phyloP scores from a whole-genome alignment of 352 stramenopile genomes.

The Pilasporangium apinafurcum region DNA sequence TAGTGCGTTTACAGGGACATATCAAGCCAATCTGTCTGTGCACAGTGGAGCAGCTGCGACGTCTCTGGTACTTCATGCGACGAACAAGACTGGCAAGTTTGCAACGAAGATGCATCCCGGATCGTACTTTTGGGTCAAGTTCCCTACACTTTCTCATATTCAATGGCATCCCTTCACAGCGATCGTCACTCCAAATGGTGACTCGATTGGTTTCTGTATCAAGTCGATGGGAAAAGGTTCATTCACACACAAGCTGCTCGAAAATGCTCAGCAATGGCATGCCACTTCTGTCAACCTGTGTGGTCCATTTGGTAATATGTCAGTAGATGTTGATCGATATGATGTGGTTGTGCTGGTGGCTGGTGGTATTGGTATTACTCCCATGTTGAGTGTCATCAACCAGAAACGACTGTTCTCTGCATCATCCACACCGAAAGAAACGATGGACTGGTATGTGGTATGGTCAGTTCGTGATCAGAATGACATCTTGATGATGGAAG shows the following conservation, averaged over 20 bases:
- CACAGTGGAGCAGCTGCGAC: conserved; percentile 30
- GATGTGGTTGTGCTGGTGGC: conserved; percentile 60
- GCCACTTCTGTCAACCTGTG: conserved; percentile 46
- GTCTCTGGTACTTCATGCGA: conserved; percentile 50
- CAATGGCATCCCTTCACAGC: conserved; percentile 83
- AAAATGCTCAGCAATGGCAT: conserved; percentile 34
- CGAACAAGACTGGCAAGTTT: conserved; percentile 47
- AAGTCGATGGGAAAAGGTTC: conserved; percentile 44
- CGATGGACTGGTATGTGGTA: conserved; percentile 41
- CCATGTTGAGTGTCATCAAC: conserved; percentile 72
- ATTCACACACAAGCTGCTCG: conserved; percentile 44
- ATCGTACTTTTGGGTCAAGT: conserved; percentile 73
- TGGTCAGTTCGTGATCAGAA: conserved; percentile 56
- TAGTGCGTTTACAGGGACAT: conserved; percentile 31
- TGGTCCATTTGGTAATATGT: conserved; percentile 62
- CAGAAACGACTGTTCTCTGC: conserved; percentile 34
- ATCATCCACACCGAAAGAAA: conserved; percentile 7
- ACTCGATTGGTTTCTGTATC: conserved; percentile 77
- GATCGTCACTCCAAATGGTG: conserved; percentile 58
- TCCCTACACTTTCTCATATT: conserved; percentile 51
- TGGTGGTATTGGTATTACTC: conserved; percentile 73
- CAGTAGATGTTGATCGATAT: conserved; percentile 56
- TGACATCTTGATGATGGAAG: conserved; percentile 69
- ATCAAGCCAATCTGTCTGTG: conserved; percentile 36
- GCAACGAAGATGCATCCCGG: conserved; percentile 46